A percentile compares a stretch with the other conserved stretches of the same genome.
Evolutionary conservation across 768 basidiomycete species (phyloP).

Genomic region (Epithele typhae): DNA sequence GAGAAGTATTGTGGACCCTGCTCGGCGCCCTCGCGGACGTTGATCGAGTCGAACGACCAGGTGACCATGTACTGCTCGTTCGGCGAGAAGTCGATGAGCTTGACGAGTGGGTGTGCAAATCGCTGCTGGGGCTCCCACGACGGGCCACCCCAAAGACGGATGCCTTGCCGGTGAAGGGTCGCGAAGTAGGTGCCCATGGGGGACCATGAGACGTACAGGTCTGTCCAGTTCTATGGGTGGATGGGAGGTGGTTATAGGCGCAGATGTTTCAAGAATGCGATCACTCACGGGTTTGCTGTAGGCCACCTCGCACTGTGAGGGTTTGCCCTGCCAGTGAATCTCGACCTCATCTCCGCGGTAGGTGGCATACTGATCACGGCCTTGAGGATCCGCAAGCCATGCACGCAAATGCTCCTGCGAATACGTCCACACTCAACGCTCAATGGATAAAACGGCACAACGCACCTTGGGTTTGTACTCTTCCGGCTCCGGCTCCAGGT

Average conservation of each 20-base stretch:
- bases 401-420: slow-evolving; percentile 88
- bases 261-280: too few relatives aligned
- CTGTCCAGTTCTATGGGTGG: slow-evolving; percentile 79
- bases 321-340: slow-evolving; percentile 90
- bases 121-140: slow-evolving; percentile 87
- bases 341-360: slow-evolving; percentile 90
- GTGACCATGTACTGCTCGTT: slow-evolving; percentile 96
- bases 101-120: slow-evolving; percentile 93
- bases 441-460: not conserved
- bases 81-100: slow-evolving; percentile 95
- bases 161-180: slow-evolving; percentile 91
- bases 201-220: slow-evolving; percentile 96
- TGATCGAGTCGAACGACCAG: slow-evolving; percentile 93
- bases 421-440: not conserved
- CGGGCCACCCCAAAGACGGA: slow-evolving; percentile 91
- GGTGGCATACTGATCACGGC: slow-evolving; percentile 94
- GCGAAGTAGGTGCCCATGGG: slow-evolving; percentile 93
- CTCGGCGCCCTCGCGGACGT: slow-evolving; percentile 72
- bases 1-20: slow-evolving; percentile 86
- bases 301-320: slow-evolving; percentile 79
- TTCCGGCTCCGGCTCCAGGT: slow-evolving; percentile 67
- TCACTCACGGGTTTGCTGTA: slow-evolving; percentile 69
- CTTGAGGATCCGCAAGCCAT: slow-evolving; percentile 90
- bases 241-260: slow-evolving; percentile 5
- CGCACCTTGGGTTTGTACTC: slow-evolving; percentile 71